Percentiles rank a stretch among this genome's conserved stretches.
Conservation (phyloP, 1,284 basidiomycete genomes). For the Earliella scabrosa region DNA sequence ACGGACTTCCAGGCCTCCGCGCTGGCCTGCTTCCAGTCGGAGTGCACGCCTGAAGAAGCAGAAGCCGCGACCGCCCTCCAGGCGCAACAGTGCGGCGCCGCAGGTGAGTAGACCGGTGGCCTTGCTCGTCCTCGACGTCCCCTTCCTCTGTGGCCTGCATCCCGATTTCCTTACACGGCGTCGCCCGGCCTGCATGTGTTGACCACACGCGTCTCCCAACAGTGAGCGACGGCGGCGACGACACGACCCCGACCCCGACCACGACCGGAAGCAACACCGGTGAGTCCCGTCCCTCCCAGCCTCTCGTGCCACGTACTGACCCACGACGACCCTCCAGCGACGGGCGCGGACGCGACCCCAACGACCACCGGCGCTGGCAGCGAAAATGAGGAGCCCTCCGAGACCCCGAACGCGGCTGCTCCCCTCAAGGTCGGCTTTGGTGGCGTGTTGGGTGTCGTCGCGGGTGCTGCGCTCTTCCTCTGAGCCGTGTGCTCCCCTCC, state of each 20-base stretch:
- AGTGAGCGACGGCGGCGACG: neutral
- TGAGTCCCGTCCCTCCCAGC: too few species aligned
- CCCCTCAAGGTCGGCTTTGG: too few species aligned
- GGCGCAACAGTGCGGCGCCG: conserved; percentile 28
- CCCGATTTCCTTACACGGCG: neutral
- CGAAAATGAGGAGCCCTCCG: too few species aligned
- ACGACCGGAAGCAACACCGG: too few species aligned
- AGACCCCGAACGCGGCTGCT: too few species aligned
- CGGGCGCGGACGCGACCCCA: too few species aligned
- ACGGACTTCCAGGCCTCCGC: conserved; percentile 29
- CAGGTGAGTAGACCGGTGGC: conserved; percentile 25
- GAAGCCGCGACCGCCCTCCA: conserved; percentile 29
- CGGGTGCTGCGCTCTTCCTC: too few species aligned
- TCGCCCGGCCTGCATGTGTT: neutral
- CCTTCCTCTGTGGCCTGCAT: neutral
- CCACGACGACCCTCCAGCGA: too few species aligned
- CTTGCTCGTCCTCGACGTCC: neutral
- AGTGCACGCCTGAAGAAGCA: conserved; percentile 28
- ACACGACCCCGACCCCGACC: neutral
- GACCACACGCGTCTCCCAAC: neutral
- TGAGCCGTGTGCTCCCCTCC: too few species aligned
- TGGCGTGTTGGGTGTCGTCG: too few species aligned
- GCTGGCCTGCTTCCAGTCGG: conserved; percentile 23
- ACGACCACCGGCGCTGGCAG: neutral
- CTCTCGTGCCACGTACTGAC: too few species aligned